Evolutionary conservation across 495 filamentous ascomycete species (phyloP).

Genomic region (Aspergillus asperescens): DNA sequence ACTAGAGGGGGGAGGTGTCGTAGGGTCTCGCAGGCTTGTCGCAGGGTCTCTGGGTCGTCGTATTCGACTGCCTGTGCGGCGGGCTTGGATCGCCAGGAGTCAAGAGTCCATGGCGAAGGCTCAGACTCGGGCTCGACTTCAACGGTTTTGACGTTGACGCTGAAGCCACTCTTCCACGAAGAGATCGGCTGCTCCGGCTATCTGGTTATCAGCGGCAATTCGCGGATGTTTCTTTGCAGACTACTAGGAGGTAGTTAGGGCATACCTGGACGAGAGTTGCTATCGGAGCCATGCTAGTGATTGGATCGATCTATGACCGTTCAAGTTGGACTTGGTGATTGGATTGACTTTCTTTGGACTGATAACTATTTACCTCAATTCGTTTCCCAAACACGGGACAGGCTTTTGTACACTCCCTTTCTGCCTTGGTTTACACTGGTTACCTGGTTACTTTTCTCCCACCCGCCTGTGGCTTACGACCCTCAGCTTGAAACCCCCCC

Average conservation of each 20-base stretch:
- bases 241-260: no score
- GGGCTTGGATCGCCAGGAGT: conserved; percentile 1
- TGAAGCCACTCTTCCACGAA: neutral
- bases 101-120: neutral
- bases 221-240: no score
- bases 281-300: neutral
- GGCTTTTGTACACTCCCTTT: neutral
- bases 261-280: neutral
- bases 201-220: no score
- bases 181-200: neutral
- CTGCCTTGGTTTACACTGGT: no score
- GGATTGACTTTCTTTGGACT: no score
- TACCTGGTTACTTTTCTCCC: no score
- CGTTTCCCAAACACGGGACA: neutral
- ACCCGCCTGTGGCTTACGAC: no score
- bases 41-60: conserved; percentile 2
- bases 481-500: no score
- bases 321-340: neutral
- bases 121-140: neutral
- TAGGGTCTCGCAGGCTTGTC: conserved; percentile 1
- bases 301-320: neutral
- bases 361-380: neutral
- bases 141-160: neutral
- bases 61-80: conserved; percentile 8
- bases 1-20: conserved; percentile 2